phyloP scores from a whole-genome alignment of 2,329 filamentous ascomycete species.

The Apiospora sp. region DNA sequence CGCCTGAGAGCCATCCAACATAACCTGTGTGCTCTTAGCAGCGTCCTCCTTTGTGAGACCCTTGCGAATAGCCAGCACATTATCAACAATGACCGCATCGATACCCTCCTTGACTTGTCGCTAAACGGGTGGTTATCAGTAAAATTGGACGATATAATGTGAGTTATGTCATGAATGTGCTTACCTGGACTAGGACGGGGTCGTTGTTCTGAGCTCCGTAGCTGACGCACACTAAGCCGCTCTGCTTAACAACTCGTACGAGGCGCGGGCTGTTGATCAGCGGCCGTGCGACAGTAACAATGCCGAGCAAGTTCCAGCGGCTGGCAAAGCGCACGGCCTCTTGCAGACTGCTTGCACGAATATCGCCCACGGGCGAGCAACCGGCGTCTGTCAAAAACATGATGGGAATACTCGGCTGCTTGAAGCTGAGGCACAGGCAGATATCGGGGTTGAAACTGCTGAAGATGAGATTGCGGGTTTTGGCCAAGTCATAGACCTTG shows the following conservation, averaged over 20 bases:
- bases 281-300: slow-evolving; percentile 88
- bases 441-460: slow-evolving; percentile 98
- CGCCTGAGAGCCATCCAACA: background rate
- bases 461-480: slow-evolving; percentile 91
- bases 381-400: slow-evolving; percentile 94
- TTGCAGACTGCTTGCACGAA: slow-evolving; percentile 89
- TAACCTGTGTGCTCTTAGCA: background rate
- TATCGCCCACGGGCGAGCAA: slow-evolving; percentile 81
- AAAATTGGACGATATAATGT: background rate
- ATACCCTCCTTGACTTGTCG: slow-evolving; percentile 94
- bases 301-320: slow-evolving; percentile 91
- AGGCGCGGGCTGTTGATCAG: slow-evolving; percentile 88
- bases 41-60: slow-evolving; percentile 70
- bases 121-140: slow-evolving; percentile 50
- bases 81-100: slow-evolving; percentile 97
- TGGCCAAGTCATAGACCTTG: slow-evolving; percentile 87
- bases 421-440: slow-evolving; percentile 91
- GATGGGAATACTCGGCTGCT: slow-evolving; percentile 95
- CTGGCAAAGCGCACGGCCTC: slow-evolving; percentile 95
- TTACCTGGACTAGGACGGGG: slow-evolving; percentile 81
- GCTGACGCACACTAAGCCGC: slow-evolving; percentile 90
- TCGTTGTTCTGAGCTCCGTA: slow-evolving; percentile 95
- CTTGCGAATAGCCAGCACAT: slow-evolving; percentile 89
- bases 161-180: slow-evolving; percentile 38
- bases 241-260: slow-evolving; percentile 93